Percentiles rank a stretch among this genome's conserved stretches.
These are phyloP conservation scores for Yarrowia keelungensis DNA, from an alignment of 805 yeast genomes.

Conservation along the genomic window DNA sequence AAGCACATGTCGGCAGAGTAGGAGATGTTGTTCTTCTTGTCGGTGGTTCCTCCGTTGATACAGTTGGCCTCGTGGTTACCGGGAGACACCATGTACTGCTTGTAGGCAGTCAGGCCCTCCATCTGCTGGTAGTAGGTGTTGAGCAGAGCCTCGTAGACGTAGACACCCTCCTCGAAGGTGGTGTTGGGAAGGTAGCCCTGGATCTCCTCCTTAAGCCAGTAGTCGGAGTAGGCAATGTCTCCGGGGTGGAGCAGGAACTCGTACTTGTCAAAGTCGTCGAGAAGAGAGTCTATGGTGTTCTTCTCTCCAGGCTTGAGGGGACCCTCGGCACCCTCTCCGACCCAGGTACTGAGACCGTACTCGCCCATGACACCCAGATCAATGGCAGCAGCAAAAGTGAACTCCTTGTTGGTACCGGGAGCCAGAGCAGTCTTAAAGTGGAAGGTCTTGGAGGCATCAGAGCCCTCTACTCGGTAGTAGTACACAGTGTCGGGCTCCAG, in stretches of 20 bases:
- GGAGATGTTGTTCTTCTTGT: constrained; percentile 37
- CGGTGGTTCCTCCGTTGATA: constrained; percentile 40
- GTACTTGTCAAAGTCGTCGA: constrained; percentile 41
- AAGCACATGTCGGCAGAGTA: constrained; percentile 41
- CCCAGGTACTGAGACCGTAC: constrained; percentile 38
- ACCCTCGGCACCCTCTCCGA: constrained; percentile 19
- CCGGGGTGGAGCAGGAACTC: constrained; percentile 47
- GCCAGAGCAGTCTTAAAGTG: constrained; percentile 42
- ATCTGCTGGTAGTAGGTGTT: constrained; percentile 44
- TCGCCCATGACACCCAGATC: constrained; percentile 39
- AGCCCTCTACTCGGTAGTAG: constrained; percentile 46
- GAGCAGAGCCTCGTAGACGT: constrained; percentile 43
- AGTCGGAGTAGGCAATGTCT: constrained; percentile 49
- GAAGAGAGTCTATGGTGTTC: constrained; percentile 44
- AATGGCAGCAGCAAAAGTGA: constrained; percentile 26
- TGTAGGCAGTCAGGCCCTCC: constrained; percentile 42
- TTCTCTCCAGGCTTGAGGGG: constrained; percentile 34
- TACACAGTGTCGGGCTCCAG: constrained; percentile 46
- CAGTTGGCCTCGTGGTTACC: constrained; percentile 47
- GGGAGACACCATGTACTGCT: constrained; percentile 46
- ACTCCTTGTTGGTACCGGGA: constrained; percentile 40
- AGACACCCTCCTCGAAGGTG: constrained; percentile 38
- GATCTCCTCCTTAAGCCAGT: constrained; percentile 46
- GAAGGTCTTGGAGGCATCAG: constrained; percentile 35
- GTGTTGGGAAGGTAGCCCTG: constrained; percentile 40